Base-by-base conservation (phyloP, 495 filamentous ascomycete genomes). In the Rostrohypoxylon terebratum region DNA sequence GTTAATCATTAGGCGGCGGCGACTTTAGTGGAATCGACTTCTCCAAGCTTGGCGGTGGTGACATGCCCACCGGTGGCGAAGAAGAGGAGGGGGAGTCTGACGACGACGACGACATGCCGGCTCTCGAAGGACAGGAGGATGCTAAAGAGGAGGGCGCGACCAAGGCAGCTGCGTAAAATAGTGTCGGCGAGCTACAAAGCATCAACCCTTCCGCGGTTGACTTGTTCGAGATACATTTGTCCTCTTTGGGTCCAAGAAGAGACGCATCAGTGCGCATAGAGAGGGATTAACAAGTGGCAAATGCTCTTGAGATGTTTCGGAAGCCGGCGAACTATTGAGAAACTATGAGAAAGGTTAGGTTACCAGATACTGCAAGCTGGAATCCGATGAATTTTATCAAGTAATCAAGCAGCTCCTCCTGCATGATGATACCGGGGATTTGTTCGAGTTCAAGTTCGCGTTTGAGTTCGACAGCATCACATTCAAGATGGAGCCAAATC, bases 11-110 rank as follows among this genome's bases (percentile, higher is more conserved):
- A 72, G 82, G 82, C 65, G 86, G 85, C 59, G 87, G 84, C 59
- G 89, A 90, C 77, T 90, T 92, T 66, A 87, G 88, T 62, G 87
- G 88, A 36, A 89, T 93, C 80, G 92, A 97, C 81, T 97, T 97
- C 90, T 96, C 92, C 76, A 97, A 97, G 86, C 92, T 97, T 70
- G 94, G 91, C 40, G 87, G 83, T 42, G 83, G 81, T 66, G 89
- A 85, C 28, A 87, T 81, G 42, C 89, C 74, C 18, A 2, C 9
- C 21, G 86, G 80, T 57, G 87, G 77, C 16, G 90, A 85, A 18
- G 90, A 87, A 1, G 90, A 90, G 0, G 90, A 91, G 1, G 86
- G 87, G 16, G 88, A 80, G 0, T 67, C 76, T 50, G 78, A 77
- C 3, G 81, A 77, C 4, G 81, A 84, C 51, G 83, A 83, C 34